A percentile compares a stretch with the other conserved stretches of the same genome.
Evolutionary conservation across 176 grass and related monocot genomes (phyloP).

Genomic region (Areca catechu): DNA sequence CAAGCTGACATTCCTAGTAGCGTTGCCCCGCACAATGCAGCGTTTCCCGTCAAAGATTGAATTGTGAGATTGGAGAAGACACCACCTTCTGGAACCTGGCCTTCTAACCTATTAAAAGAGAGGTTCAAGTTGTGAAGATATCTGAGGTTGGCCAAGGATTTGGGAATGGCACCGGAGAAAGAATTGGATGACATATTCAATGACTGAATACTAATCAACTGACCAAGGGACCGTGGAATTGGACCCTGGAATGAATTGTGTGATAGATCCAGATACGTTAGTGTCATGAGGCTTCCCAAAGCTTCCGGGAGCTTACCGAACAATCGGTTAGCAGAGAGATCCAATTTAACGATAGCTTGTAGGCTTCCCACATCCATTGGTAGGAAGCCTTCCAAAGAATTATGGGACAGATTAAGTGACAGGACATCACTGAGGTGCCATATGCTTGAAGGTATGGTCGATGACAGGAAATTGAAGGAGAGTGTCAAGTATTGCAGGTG

Average conservation of each 20-base stretch:
- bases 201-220: constrained; percentile 8
- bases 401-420: constrained; percentile 4
- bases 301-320: constrained; percentile 19
- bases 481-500: neutral
- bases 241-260: constrained; percentile 15
- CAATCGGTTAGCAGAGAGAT: constrained; percentile 4
- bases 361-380: constrained; percentile 14
- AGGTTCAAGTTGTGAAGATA: constrained; percentile 17
- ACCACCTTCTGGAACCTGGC: constrained; percentile 13
- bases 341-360: constrained; percentile 3
- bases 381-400: constrained; percentile 22
- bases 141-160: constrained; percentile 12
- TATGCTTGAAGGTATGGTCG: constrained; percentile 11
- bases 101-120: constrained; percentile 22
- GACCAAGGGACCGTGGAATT: constrained; percentile 20
- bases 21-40: too few species aligned
- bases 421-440: constrained; percentile 8
- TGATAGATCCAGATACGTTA: neutral
- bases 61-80: too few species aligned
- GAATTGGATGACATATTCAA: constrained; percentile 20
- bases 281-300: constrained; percentile 7
- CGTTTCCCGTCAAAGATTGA: too few species aligned
- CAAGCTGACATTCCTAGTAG: too few species aligned
- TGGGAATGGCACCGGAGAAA: constrained; percentile 21
- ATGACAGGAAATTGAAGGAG: constrained; percentile 13